Percentiles rank a stretch among this genome's conserved stretches.
Evolutionary conservation across 768 basidiomycete species (phyloP).

Genomic region (Amanita pallidorosea): DNA sequence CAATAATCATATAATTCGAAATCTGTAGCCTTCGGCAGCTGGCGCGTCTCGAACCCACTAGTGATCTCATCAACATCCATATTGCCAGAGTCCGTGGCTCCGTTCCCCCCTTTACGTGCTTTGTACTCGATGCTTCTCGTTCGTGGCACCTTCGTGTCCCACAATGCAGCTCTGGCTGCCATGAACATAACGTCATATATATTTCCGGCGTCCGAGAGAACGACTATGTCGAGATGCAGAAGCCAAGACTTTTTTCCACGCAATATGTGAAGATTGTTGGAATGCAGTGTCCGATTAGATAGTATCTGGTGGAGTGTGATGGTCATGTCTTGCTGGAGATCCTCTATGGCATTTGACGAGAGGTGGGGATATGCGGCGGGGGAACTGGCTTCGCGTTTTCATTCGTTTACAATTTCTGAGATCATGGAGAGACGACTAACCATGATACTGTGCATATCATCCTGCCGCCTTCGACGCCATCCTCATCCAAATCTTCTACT

Average conservation of each 20-base stretch:
- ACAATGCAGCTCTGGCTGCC: constrained; percentile 68
- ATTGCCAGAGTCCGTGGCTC: constrained; percentile 18
- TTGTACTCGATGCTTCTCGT: constrained; percentile 66
- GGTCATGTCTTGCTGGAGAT: constrained; percentile 66
- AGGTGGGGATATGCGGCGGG: constrained; percentile 72
- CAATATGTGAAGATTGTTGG: constrained; percentile 51
- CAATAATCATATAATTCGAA: constrained; percentile 84
- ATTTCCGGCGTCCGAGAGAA: constrained; percentile 69
- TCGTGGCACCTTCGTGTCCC: constrained; percentile 70
- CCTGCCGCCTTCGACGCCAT: constrained; percentile 45
- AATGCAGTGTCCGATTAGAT: constrained; percentile 55
- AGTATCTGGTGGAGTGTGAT: constrained; percentile 53
- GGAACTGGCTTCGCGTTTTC: constrained; percentile 45
- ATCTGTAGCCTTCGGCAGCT: constrained; percentile 46
- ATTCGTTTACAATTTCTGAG: constrained; percentile 6
- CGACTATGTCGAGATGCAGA: constrained; percentile 63
- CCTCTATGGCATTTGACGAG: constrained; percentile 54
- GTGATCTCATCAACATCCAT: constrained; percentile 48
- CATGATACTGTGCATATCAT: constrained; percentile 66
- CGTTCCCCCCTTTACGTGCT: constrained; percentile 19
- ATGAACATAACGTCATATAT: constrained; percentile 70
- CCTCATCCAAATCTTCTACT: constrained; percentile 46
- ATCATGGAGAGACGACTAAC: constrained; percentile 35
- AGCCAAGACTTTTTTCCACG: constrained; percentile 62
- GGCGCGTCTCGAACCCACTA: constrained; percentile 52